These are phyloP conservation scores for Blepharisma japonicum DNA, from an alignment of 73 alveolate genomes.

Conservation along the genomic window DNA sequence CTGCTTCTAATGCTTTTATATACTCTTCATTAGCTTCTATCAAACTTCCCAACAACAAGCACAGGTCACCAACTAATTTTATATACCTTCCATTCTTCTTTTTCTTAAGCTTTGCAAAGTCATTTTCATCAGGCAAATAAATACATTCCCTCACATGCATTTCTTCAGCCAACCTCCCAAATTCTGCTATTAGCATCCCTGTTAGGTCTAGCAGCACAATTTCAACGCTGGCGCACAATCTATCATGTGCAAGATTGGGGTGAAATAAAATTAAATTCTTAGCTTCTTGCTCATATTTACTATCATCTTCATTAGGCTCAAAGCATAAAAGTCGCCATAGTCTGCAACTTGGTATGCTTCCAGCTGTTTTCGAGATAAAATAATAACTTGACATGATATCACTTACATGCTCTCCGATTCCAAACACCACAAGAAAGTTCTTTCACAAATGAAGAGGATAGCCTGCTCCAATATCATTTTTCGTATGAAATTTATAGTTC, in stretches of 20 bases:
- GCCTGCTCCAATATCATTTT: background rate
- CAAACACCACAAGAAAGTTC: background rate
- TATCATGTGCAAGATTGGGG: background rate
- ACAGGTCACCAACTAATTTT: background rate
- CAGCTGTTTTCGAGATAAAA: background rate
- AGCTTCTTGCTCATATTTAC: constrained; percentile 4
- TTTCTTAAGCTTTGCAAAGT: background rate
- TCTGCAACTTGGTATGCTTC: background rate
- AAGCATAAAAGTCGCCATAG: constrained; percentile 22
- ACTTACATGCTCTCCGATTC: background rate
- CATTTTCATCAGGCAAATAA: background rate
- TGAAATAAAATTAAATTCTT: constrained; percentile 8
- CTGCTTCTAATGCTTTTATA: background rate
- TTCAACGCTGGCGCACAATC: background rate
- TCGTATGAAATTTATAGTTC: background rate
- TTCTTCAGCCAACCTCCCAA: background rate
- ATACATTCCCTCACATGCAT: background rate
- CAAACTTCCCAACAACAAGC: background rate
- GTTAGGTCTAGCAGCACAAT: constrained; percentile 2
- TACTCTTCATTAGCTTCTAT: background rate
- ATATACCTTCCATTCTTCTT: background rate
- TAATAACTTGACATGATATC: background rate
- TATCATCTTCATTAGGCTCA: constrained; percentile 20
- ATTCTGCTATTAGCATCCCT: background rate
- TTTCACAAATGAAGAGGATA: constrained; percentile 3